Conservation (phyloP, 139 green algal species). For the Picochlorum sp. region DNA sequence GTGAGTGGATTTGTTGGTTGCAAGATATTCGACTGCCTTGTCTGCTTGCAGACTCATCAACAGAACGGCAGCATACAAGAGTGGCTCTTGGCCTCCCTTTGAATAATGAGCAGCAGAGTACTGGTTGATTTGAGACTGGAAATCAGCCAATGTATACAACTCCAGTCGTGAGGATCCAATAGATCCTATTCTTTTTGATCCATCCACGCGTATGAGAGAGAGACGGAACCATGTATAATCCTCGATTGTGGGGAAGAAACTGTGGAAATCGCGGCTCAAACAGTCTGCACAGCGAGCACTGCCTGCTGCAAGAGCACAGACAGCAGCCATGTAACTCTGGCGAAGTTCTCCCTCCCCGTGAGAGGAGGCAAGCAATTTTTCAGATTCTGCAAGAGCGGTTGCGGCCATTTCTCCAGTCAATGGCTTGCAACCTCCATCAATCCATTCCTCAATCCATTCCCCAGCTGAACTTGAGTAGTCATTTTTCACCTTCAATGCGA, state of each 20-base stretch:
- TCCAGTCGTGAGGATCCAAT: conserved; percentile 13
- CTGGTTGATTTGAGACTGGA: conserved; percentile 73
- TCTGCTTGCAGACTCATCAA: conserved; percentile 66
- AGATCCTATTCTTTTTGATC: neutral
- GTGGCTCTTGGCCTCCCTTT: conserved; percentile 52
- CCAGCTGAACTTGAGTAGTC: conserved; percentile 23
- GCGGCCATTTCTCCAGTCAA: conserved; percentile 11
- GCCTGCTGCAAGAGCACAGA: conserved; percentile 59
- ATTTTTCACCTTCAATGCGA: conserved; percentile 26
- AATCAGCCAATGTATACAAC: conserved; percentile 44
- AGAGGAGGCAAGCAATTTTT: conserved; percentile 38
- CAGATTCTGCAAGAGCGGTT: conserved; percentile 41
- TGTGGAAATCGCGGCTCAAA: conserved; percentile 30
- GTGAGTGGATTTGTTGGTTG: conserved; percentile 35
- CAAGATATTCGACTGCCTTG: conserved; percentile 35
- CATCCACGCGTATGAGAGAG: conserved; percentile 34
- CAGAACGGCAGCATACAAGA: conserved; percentile 77
- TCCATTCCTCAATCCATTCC: conserved; percentile 25
- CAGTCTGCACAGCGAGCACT: conserved; percentile 46
- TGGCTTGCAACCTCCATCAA: conserved; percentile 15
- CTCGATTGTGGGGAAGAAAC: conserved; percentile 79
- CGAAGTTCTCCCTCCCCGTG: conserved; percentile 9
- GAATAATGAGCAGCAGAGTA: conserved; percentile 74
- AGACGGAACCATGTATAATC: conserved; percentile 88
- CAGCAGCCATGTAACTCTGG: conserved; percentile 22